phyloP scores from a whole-genome alignment of 176 grass and related monocot species.

The Panicum miliaceum region DNA sequence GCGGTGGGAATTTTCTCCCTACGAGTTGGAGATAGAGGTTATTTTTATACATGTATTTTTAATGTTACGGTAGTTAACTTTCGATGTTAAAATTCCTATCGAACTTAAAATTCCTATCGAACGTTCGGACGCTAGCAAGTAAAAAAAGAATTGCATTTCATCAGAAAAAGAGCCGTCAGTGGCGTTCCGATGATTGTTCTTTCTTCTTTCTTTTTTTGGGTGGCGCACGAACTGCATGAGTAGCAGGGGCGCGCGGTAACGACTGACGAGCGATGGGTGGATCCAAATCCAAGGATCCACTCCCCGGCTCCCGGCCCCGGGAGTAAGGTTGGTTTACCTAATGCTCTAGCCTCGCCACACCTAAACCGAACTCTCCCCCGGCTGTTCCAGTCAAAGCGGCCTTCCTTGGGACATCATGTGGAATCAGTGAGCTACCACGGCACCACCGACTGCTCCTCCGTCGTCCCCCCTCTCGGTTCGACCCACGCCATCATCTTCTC shows the following conservation, averaged over 20 bases:
- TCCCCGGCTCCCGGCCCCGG: not conserved
- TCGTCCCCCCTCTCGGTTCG: not conserved
- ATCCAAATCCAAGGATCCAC: not conserved
- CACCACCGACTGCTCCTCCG: slow-evolving; percentile 39
- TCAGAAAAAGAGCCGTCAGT: not conserved
- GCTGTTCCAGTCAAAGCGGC: slow-evolving; percentile 48
- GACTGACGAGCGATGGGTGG: too few relatives aligned
- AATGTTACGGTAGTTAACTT: too few relatives aligned
- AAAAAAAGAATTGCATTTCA: not conserved
- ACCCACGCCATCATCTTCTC: not conserved
- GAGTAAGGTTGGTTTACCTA: slow-evolving; percentile 59
- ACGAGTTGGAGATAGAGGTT: too few relatives aligned
- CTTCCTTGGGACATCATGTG: slow-evolving; percentile 41
- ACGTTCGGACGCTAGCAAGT: too few relatives aligned
- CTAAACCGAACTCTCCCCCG: slow-evolving; percentile 50
- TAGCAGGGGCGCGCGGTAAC: not conserved
- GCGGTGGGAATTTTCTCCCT: too few relatives aligned
- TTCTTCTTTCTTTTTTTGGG: not conserved
- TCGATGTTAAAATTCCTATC: too few relatives aligned
- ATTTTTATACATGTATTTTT: too few relatives aligned
- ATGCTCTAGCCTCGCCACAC: slow-evolving; percentile 40
- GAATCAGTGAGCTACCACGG: slow-evolving; percentile 50
- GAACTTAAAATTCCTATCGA: too few relatives aligned
- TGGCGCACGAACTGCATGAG: not conserved
- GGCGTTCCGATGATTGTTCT: not conserved